Evolutionary conservation across 139 green algal species (phyloP).

Genomic region (Chlamydomonas sphaeroides): DNA sequence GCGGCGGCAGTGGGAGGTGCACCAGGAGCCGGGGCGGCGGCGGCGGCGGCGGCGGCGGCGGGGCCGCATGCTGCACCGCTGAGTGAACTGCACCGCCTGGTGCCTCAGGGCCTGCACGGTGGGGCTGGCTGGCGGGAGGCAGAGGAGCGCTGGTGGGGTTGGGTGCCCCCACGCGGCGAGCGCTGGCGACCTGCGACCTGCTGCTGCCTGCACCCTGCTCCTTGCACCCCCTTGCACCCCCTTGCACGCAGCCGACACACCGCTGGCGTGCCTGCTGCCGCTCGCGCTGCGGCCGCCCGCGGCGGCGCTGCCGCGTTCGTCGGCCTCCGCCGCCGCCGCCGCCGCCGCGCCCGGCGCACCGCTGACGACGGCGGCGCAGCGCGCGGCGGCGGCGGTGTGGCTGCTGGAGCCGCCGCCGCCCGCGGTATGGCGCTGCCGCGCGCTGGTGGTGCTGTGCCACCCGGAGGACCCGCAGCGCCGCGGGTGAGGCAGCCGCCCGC

Average conservation of each 20-base stretch:
- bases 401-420: constrained; percentile 9
- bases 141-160: too few species aligned
- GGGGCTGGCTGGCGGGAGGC: not conserved
- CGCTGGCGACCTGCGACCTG: not conserved
- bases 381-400: constrained; percentile 1
- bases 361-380: not conserved
- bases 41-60: not conserved
- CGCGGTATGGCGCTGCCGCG: not conserved
- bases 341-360: not conserved
- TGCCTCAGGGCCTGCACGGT: constrained; percentile 8
- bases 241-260: not conserved
- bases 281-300: not conserved
- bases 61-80: too few species aligned
- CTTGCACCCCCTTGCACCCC: not conserved
- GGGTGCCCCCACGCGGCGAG: too few species aligned
- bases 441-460: too few species aligned
- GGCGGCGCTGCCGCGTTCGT: not conserved
- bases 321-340: not conserved
- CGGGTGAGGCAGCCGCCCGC: too few species aligned
- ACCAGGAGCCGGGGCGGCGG: not conserved
- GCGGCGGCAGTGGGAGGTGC: not conserved
- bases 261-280: constrained; percentile 2
- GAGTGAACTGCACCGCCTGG: constrained; percentile 9
- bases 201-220: not conserved
- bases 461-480: too few species aligned